These are phyloP conservation scores for Vitis hybrid DNA, from an alignment of 177 flowering plant species.

Conservation along the genomic window DNA sequence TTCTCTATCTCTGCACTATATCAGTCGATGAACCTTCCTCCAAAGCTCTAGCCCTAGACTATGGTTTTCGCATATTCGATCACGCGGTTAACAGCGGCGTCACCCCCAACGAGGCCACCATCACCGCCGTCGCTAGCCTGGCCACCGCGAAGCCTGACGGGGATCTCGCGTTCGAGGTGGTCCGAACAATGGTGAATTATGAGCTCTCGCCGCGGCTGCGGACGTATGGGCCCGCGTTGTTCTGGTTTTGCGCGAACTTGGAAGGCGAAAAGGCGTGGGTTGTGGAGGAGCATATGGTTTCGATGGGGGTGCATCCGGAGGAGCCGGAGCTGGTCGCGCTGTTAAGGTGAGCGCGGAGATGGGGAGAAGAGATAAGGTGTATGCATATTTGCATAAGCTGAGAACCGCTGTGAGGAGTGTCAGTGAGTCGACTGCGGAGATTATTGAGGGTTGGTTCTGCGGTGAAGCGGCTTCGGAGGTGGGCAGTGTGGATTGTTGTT, in stretches of 20 bases:
- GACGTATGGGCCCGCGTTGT: constrained; percentile 67
- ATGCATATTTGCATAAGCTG: constrained; percentile 68
- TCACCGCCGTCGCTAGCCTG: constrained; percentile 63
- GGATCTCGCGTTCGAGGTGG: constrained; percentile 62
- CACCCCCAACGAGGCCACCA: constrained; percentile 71
- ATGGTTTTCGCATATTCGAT: constrained; percentile 55
- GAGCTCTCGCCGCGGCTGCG: constrained; percentile 48
- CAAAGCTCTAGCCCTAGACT: constrained; percentile 29
- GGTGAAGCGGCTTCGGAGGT: constrained; percentile 31
- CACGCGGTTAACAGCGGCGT: constrained; percentile 37
- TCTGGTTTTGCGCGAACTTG: constrained; percentile 44
- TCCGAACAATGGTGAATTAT: constrained; percentile 41
- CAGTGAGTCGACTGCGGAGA: constrained; percentile 40
- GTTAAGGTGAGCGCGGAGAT: constrained; percentile 57
- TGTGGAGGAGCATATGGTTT: constrained; percentile 67
- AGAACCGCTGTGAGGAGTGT: constrained; percentile 54
- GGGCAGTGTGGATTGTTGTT: constrained; percentile 31
- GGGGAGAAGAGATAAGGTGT: constrained; percentile 54
- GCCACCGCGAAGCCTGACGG: constrained; percentile 73
- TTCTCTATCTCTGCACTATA: constrained; percentile 69
- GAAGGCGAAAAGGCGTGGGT: constrained; percentile 65
- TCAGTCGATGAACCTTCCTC: constrained; percentile 25
- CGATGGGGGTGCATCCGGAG: constrained; percentile 50
- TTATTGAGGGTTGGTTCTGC: constrained; percentile 67
- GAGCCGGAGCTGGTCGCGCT: constrained; percentile 63